Base-by-base conservation (phyloP, 176 grass and related monocot genomes). In the Paspalum vaginatum region DNA sequence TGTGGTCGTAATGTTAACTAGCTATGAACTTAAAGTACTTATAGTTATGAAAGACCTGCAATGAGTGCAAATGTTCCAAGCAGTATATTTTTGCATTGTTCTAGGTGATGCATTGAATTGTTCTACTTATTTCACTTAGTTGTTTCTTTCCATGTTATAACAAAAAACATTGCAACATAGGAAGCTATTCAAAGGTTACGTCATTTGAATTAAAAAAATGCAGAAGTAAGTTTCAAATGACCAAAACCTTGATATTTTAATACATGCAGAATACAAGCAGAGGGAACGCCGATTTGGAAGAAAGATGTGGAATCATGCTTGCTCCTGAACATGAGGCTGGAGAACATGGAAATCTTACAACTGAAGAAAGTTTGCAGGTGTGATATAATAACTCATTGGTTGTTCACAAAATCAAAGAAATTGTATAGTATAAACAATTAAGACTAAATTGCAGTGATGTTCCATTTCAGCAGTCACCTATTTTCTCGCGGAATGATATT, bases 301-400 rank as follows among this genome's bases (percentile, higher is more conserved):
- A 74, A 74, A 74, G 71, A 54, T 42, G 57, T 57, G 53, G 55
- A 45, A 44, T 59, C 40, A 59, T 40, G 11, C 53, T 59, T 59
- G 21, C 53, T 44, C 38, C 40, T 59, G 72, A 74, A 74, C 52
- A 57, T 57, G 72, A 22, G 18, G 20, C 20, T 43, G 20, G 71
- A 41, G 37, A 55, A 56, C 10, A 11, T 56, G 18, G 5, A 74
- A 57, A 40, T 21, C 53, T 15, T 22, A 40, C 52, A 8, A n/a
- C 10, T 56, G 37, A 42, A 56, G 51, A 39, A 58, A 24, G 37
- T 37, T 75, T 56, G 52, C 52, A 75, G 53, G 72, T 75, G 57
- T 58, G 52, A 9, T 42, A 1, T 12, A 12, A 24, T 14, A 43
- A 58, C 20, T 58, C 10, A 75, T 58, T 75, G 6, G 38, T 58